Evolutionary conservation across 2,329 filamentous ascomycete species (phyloP), one percentile per base, ranked within the genome.

Genomic region (Anthostomella pinea): DNA sequence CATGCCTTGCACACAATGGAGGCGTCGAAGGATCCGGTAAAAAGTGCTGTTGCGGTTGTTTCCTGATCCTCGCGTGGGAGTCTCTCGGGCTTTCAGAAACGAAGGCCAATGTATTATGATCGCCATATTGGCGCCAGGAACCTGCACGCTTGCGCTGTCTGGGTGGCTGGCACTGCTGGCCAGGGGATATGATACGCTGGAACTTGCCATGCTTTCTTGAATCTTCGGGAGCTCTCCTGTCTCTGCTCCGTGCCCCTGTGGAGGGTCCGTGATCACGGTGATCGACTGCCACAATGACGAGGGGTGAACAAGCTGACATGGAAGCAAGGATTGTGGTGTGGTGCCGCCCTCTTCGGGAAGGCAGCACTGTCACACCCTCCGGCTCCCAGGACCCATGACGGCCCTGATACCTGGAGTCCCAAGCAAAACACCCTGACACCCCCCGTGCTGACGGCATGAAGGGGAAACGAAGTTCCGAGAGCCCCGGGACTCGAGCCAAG

Each of bases 261-360:
- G 46, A 46, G 46, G 53, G 41, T 41, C 43, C n/a, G n/a, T n/a
- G n/a, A n/a, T n/a, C n/a, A n/a, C n/a, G n/a, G 46, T 52, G 46
- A 52, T 57, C 48, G 52, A 53, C 53, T 49, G 43, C 46, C 48
- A 48, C 42, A 43, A 43, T 41, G 40, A 36, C 34, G 43, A 39
- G 39, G 25, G 30, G 23, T 40, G n/a, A n/a, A n/a, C n/a, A n/a
- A n/a, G n/a, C n/a, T n/a, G n/a, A n/a, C n/a, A n/a, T n/a, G n/a
- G n/a, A n/a, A n/a, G n/a, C n/a, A n/a, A n/a, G n/a, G n/a, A n/a
- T n/a, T n/a, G n/a, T n/a, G n/a, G n/a, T n/a, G n/a, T n/a, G n/a
- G n/a, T n/a, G n/a, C n/a, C n/a, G n/a, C 47, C 39, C 24, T 30
- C 37, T 46, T 41, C 38, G 38, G 49, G 43, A 53, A 41, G 32